These are phyloP conservation scores for Conoideocrella luteorostrata DNA, from an alignment of 2,329 filamentous ascomycete species.

Conservation along the genomic window DNA sequence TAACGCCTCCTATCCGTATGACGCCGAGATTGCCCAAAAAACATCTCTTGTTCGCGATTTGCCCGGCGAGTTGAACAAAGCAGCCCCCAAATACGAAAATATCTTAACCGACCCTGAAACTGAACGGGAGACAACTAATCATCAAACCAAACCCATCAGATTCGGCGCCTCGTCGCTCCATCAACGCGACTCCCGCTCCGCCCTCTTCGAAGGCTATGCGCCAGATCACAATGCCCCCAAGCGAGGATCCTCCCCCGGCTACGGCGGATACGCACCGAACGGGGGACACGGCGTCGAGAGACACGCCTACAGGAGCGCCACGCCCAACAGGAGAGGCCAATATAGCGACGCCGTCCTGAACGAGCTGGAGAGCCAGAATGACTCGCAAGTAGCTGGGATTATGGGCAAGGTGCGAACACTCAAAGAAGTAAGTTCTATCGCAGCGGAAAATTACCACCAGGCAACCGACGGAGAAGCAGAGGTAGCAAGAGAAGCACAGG, in stretches of 20 bases:
- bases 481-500: no score
- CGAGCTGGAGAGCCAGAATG: slow-evolving; percentile 94
- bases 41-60: no score
- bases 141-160: no score
- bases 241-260: slow-evolving; percentile 24
- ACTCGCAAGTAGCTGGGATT: slow-evolving; percentile 83
- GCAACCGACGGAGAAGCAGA: no score
- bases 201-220: slow-evolving; percentile 70
- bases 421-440: slow-evolving; percentile 64
- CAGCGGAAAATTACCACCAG: no score
- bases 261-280: slow-evolving; percentile 39
- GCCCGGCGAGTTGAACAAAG: no score
- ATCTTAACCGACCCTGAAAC: no score
- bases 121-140: no score
- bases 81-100: no score
- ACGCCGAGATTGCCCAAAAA: no score
- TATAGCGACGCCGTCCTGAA: slow-evolving; percentile 89
- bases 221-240: slow-evolving; percentile 34
- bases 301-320: slow-evolving; percentile 55
- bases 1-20: neutral
- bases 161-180: slow-evolving; percentile 64
- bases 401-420: slow-evolving; percentile 81
- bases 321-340: slow-evolving; percentile 74
- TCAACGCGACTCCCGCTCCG: slow-evolving; percentile 65
- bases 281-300: slow-evolving; percentile 19